Evolutionary conservation across 164 flowering plant species (phyloP).

Genomic region (Berberis thunbergii): DNA sequence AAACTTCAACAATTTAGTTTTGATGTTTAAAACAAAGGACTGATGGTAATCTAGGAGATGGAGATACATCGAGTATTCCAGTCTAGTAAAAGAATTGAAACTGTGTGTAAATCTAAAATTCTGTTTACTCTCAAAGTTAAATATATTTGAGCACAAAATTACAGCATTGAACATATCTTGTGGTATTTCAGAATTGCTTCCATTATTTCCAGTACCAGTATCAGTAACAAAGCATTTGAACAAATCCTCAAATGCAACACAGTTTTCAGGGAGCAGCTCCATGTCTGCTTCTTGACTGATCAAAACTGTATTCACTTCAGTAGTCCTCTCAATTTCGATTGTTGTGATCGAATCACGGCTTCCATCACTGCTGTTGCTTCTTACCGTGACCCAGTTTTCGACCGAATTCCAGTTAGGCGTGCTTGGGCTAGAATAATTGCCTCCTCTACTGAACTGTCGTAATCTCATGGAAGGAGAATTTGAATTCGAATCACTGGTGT

Average conservation of each 20-base stretch:
- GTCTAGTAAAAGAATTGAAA: too few species aligned
- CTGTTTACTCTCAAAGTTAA: too few species aligned
- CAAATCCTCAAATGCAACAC: constrained; percentile 2
- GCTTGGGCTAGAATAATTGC: constrained; percentile 10
- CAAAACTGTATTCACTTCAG: not conserved
- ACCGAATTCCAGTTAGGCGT: constrained; percentile 32
- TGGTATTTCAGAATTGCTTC: not conserved
- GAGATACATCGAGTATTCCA: too few species aligned
- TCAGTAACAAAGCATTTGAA: not conserved
- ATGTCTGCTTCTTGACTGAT: constrained; percentile 4
- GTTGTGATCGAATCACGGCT: not conserved
- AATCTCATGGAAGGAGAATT: not conserved
- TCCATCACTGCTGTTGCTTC: constrained; percentile 12
- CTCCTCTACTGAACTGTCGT: too few species aligned
- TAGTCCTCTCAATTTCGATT: not conserved
- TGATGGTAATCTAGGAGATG: too few species aligned
- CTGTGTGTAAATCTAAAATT: too few species aligned
- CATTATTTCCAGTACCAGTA: not conserved
- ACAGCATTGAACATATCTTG: too few species aligned
- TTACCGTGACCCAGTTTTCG: constrained; percentile 34
- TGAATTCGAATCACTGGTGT: not conserved
- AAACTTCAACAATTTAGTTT: too few species aligned
- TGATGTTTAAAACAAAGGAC: too few species aligned
- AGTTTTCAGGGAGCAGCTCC: constrained; percentile 4
- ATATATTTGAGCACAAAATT: too few species aligned